A percentile compares a stretch with the other conserved stretches of the same genome.
Conservation (phyloP, 371 early-diverging fungal genomes). For the Mortierella sp. region DNA sequence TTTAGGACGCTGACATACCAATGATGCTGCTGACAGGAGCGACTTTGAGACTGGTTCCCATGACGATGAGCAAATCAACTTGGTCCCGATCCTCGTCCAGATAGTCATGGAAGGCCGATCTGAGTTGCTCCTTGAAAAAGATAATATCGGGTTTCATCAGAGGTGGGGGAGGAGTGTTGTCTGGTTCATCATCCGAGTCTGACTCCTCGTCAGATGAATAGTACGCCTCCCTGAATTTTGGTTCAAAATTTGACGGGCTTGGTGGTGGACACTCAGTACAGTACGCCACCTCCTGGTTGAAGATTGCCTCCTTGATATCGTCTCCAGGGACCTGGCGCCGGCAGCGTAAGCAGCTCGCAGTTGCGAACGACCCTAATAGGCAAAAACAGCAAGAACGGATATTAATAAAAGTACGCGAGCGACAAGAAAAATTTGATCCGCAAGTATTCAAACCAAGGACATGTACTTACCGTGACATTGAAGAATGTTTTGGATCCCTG, state of each 20-base stretch:
- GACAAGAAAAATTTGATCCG: not conserved
- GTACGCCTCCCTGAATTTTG: not conserved
- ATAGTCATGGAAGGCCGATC: constrained; percentile 80
- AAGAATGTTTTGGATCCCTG: constrained; percentile 87
- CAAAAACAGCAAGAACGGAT: not conserved
- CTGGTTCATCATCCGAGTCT: constrained; percentile 38
- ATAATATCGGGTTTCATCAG: constrained; percentile 81
- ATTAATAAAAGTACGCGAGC: not conserved
- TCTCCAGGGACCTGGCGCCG: constrained; percentile 82
- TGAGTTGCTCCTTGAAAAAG: constrained; percentile 95
- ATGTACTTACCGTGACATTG: constrained; percentile 86
- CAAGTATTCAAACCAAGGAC: not conserved
- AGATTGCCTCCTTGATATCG: constrained; percentile 84
- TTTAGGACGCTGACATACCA: constrained; percentile 57
- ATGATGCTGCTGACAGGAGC: constrained; percentile 94
- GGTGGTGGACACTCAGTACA: constrained; percentile 62
- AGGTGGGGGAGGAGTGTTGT: constrained; percentile 43
- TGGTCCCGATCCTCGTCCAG: constrained; percentile 79
- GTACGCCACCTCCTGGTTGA: constrained; percentile 68
- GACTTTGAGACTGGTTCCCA: constrained; percentile 96
- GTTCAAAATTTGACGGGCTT: constrained; percentile 7
- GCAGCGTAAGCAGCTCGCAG: constrained; percentile 92
- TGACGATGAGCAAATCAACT: constrained; percentile 92
- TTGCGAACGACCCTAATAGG: constrained; percentile 85
- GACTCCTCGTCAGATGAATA: not conserved